A percentile compares a stretch with the other conserved stretches of the same genome.
Evolutionary conservation across 179 eudicot genomes (phyloP).

Genomic region (Sideroxylon spinosum): DNA sequence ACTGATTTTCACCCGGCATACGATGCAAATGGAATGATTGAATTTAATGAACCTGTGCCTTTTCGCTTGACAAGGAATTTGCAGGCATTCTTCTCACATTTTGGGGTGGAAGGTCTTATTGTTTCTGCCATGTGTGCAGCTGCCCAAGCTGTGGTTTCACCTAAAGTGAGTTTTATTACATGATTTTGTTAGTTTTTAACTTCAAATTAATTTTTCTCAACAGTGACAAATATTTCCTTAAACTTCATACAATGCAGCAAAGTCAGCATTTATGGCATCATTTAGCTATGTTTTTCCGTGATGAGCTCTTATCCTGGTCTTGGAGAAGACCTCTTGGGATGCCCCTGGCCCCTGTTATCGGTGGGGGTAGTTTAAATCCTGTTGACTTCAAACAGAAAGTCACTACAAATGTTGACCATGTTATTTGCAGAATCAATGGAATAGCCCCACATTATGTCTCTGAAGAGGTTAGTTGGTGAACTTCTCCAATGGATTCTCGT

Average conservation of each 20-base stretch:
- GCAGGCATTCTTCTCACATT: slow-evolving; percentile 95
- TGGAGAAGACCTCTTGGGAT: slow-evolving; percentile 98
- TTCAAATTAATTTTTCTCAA: not conserved
- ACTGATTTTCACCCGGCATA: slow-evolving; percentile 98
- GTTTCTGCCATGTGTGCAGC: slow-evolving; percentile 96
- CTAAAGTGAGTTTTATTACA: slow-evolving; percentile 52
- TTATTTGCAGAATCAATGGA: slow-evolving; percentile 56
- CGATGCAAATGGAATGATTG: slow-evolving; percentile 96
- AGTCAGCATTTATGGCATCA: slow-evolving; percentile 93
- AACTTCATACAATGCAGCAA: slow-evolving; percentile 54
- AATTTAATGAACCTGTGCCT: slow-evolving; percentile 96
- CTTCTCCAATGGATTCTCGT: not conserved
- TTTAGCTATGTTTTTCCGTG: slow-evolving; percentile 99
- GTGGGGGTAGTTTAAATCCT: slow-evolving; percentile 72
- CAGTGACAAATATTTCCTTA: not conserved
- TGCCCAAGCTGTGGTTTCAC: slow-evolving; percentile 88
- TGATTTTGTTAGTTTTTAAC: not conserved
- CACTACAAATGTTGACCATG: slow-evolving; percentile 73
- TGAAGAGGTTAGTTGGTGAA: slow-evolving; percentile 62
- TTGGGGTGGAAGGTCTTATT: slow-evolving; percentile 94
- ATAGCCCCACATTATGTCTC: slow-evolving; percentile 80
- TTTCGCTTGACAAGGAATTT: slow-evolving; percentile 92
- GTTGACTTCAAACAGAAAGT: slow-evolving; percentile 86
- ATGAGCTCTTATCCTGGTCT: slow-evolving; percentile 95
- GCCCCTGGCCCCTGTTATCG: slow-evolving; percentile 67